Evolutionary conservation across 2,329 filamentous ascomycete genomes (phyloP), one percentile per base, ranked within the genome.

Genomic region (Talaromyces albobiverticillius): DNA sequence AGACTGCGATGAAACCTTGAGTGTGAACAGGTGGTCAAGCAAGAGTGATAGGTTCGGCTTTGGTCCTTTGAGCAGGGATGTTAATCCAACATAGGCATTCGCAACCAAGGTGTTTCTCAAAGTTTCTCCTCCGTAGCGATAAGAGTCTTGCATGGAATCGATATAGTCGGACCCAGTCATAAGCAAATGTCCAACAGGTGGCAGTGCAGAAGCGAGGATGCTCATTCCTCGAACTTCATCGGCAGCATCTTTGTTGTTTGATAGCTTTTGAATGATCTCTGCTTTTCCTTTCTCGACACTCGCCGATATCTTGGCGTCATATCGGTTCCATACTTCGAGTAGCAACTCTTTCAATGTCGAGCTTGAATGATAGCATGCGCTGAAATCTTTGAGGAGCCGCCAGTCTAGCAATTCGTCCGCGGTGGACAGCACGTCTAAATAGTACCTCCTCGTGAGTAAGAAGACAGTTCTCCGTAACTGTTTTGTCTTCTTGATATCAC

Each of bases 101-200:
- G 87, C 84, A 45, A 92, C 79, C 26, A 95, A 80, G 14, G 82
- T 79, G 59, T 83, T 87, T 55, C 85, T 82, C 41, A 91, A 79
- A 16, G 66, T 60, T 20, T 82, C 80, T 54, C n/a, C 26, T 13
- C 34, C 43, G 20, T 69, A 83, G 84, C 54, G 62, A 57, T 76
- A 76, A 26, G 66, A 64, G 57, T 76, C 74, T 50, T 66, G 65
- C 11, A 96, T 78, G 0, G 87, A 84, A 67, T 96, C 93, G 18
- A 96, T 71, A 62, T 94, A 93, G 71, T 96, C 93, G 48, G 88
- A 91, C 1, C 93, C 93, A 0, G 88, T 88, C 61, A 95, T 82
- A 62, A 96, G 86, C 61, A 89, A 77, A 6, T 75, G 70, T 26
- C 79, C 82, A 42, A 73, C 73, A 22, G 78, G 63, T 20, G 73